phyloP scores from a whole-genome alignment of 164 flowering plant genomes.

The Umbellularia californica region DNA sequence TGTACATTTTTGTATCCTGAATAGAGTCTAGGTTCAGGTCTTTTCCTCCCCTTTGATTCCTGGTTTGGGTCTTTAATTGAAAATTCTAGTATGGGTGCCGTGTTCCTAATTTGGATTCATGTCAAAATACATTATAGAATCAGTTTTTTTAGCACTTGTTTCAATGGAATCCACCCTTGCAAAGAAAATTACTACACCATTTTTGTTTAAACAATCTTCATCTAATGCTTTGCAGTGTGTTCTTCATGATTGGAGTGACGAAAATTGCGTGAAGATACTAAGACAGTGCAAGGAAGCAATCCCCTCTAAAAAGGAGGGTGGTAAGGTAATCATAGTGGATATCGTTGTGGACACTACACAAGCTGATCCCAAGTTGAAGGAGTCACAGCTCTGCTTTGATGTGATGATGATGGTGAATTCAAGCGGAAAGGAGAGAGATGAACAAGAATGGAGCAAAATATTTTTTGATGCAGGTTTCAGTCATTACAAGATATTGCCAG shows the following conservation, averaged over 20 bases:
- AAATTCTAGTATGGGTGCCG: too few species aligned
- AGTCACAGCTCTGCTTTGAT: slow-evolving; percentile 4
- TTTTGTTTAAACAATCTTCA: too few species aligned
- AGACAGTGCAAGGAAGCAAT: slow-evolving; percentile 40
- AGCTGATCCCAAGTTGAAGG: background rate
- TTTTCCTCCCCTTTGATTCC: too few species aligned
- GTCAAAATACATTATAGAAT: too few species aligned
- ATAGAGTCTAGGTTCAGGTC: too few species aligned
- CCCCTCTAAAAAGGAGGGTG: slow-evolving; percentile 14
- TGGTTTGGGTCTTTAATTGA: too few species aligned
- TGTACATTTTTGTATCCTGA: too few species aligned
- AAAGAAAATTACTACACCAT: too few species aligned
- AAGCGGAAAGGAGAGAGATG: slow-evolving; percentile 14
- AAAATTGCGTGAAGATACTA: slow-evolving; percentile 35
- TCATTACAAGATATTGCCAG: background rate
- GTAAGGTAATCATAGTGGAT: slow-evolving; percentile 47
- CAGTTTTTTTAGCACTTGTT: too few species aligned
- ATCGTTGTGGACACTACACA: slow-evolving; percentile 18
- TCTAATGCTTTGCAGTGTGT: slow-evolving; percentile 4
- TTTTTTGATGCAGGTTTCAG: slow-evolving; percentile 8
- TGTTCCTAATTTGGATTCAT: too few species aligned
- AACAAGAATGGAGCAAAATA: slow-evolving; percentile 12
- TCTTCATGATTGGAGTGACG: slow-evolving; percentile 36
- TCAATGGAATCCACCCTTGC: too few species aligned
- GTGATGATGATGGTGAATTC: slow-evolving; percentile 5